Conservation (phyloP, 1,139 yeast genomes). For the Taphrina flavorubra region DNA sequence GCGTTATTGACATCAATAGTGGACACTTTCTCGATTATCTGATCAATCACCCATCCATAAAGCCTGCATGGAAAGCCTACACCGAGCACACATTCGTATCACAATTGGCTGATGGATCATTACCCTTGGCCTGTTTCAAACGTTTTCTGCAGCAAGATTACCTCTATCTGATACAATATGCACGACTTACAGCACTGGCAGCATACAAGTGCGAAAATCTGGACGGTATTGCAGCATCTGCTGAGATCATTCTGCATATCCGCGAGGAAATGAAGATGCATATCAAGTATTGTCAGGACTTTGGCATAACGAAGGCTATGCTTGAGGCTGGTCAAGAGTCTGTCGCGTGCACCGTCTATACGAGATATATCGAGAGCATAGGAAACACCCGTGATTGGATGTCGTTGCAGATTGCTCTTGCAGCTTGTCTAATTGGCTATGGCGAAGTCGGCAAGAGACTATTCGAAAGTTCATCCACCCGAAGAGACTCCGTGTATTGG, state of each 20-base stretch:
- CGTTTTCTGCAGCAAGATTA: slow-evolving; percentile 74
- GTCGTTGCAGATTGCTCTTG: slow-evolving; percentile 42
- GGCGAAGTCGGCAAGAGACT: slow-evolving; percentile 40
- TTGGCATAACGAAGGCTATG: slow-evolving; percentile 58
- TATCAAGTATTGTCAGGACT: slow-evolving; percentile 58
- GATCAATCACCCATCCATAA: slow-evolving; percentile 62
- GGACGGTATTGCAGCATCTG: slow-evolving; percentile 59
- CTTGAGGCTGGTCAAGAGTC: slow-evolving; percentile 60
- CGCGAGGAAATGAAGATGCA: slow-evolving; percentile 66
- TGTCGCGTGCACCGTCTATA: slow-evolving; percentile 64
- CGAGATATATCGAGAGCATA: slow-evolving; percentile 59
- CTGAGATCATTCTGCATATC: slow-evolving; percentile 61
- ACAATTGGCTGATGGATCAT: slow-evolving; percentile 60
- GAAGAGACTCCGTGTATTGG: slow-evolving; percentile 53
- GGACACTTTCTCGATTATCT: slow-evolving; percentile 61
- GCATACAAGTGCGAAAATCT: slow-evolving; percentile 60
- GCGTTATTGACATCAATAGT: slow-evolving; percentile 47
- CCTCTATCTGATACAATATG: slow-evolving; percentile 70
- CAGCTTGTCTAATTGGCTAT: slow-evolving; percentile 42
- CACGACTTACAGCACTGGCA: slow-evolving; percentile 69
- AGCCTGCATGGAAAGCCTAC: slow-evolving; percentile 61
- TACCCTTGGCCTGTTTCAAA: slow-evolving; percentile 61
- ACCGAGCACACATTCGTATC: slow-evolving; percentile 67
- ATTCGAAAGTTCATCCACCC: slow-evolving; percentile 3
- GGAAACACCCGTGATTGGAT: slow-evolving; percentile 40